Base-by-base conservation (phyloP, 345 rosid species). In the Erysimum cheiranthoides region DNA sequence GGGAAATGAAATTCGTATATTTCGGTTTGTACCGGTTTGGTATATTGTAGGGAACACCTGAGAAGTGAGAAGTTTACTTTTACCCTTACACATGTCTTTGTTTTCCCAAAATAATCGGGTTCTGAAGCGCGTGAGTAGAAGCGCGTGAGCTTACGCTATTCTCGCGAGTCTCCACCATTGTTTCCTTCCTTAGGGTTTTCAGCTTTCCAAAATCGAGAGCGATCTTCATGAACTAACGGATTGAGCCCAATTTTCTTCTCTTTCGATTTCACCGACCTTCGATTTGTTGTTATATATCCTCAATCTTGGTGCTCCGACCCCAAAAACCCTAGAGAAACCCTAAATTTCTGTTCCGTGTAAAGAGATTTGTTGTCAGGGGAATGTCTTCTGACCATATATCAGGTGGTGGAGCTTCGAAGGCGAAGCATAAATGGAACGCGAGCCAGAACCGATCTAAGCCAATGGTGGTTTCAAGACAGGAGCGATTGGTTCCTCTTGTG, bases 361-460 rank as follows among this genome's bases (percentile, higher is more conserved):
- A 21, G 25, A 21, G 25, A 21, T 21, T 21, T 35, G 13, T 12
- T 47, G 21, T 53, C 58, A 65, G 57, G 53, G 40, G 64, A 57
- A 78, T 78, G 81, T 72, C 81, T 47, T 71, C 68, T 30, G 68
- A 72, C 12, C 72, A 60, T 31, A 50, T 70, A 16, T 17, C 49
- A 67, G 58, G 64, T 14, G 68, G 66, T 38, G 81, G 73, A 50
- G 81, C 63, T 66, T 78, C 81, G 35, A 73, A 59, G 64, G 14
- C 77, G 73, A 73, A 73, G 51, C 78, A 73, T 6, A 67, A 51
- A 56, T 61, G 78, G 69, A 51, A 43, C 56, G 13, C 53, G 10
- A 76, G 10, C 58, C 59, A 63, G 53, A 77, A 45, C 60, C 71
- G 81, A 60, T 59, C 81, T 42, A 78, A 52, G 17, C 73, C 82